Base-by-base conservation (phyloP, 805 yeast genomes). In the Metschnikowia anglica region DNA sequence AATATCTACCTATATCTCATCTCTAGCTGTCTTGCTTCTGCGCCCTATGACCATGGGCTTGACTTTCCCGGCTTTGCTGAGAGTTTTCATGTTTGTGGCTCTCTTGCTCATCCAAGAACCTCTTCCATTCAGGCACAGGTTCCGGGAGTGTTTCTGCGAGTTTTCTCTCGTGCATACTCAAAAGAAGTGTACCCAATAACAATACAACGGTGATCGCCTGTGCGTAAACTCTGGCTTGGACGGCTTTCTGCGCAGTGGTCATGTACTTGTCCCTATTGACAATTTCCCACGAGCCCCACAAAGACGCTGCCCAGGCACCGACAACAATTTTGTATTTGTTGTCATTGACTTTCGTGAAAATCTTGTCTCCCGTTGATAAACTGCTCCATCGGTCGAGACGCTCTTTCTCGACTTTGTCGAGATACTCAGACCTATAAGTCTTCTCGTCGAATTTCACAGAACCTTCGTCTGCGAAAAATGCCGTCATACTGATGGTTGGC, bases 181-280 rank as follows among this genome's bases (percentile, higher is more conserved):
- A 65, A 39, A 81, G 80, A 56, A 88, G 75, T 0, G 93, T 79
- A 17, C 81, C 88, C 41, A 87, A 63, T 51, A 87, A 66, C 48
- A 87, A 66, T 9, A 76, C 76, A 41, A 88, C 89, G 1, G 95
- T 85, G 41, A 85, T 65, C 51, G 84, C 86, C 64, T 88, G 95
- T 9, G 95, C 95, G 60, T 87, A 87, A 85, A 87, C 87, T 77
- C 95, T 81, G 24, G 95, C 95, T 60, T 84, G 90, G 25, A 85
- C 93, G 37, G 85, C 79, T 62, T 85, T 88, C 67, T 88, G 95
- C 4, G 93, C 67, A 50, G 73, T 76, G 41, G 87, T 77, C 83
- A 88, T 76, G 60, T 81, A 69, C 50, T 80, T 82, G 61, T 88
- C 96, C 53, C 75, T 77, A 66, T 85, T 81, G 39, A 85, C 88